Conservation (phyloP, 83 land plant genomes). For the Picea abies region DNA sequence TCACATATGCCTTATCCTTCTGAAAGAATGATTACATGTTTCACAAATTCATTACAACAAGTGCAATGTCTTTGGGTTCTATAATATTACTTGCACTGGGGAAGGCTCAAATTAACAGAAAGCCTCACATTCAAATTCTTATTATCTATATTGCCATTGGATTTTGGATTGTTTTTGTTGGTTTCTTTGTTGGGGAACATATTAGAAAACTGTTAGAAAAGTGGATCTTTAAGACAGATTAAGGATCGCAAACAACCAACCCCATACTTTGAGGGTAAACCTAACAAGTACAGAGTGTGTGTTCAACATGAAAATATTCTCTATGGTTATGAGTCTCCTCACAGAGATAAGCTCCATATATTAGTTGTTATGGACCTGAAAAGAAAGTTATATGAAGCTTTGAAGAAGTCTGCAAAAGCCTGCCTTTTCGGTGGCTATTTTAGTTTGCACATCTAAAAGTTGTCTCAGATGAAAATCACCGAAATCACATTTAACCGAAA, state of each 20-base stretch:
- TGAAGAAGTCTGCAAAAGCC: too few species aligned
- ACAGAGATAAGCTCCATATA: too few species aligned
- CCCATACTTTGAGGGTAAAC: too few species aligned
- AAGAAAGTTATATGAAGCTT: too few species aligned
- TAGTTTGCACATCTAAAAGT: too few species aligned
- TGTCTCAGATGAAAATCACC: too few species aligned
- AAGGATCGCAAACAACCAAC: background rate
- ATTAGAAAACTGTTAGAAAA: conserved; percentile 38
- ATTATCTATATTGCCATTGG: conserved; percentile 29
- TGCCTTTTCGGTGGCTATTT: too few species aligned
- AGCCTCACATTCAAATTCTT: conserved; percentile 32
- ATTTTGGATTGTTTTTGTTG: conserved; percentile 26
- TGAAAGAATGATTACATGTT: conserved; percentile 35
- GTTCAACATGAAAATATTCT: too few species aligned
- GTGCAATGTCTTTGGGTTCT: conserved; percentile 41
- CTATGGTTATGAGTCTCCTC: too few species aligned
- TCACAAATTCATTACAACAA: conserved; percentile 43
- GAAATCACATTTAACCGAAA: too few species aligned
- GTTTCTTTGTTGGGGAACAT: conserved; percentile 46
- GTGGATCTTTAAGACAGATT: conserved; percentile 15
- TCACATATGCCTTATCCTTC: conserved; percentile 65
- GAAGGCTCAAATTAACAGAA: conserved; percentile 34
- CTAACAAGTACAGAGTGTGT: too few species aligned
- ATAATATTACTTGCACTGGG: conserved; percentile 40
- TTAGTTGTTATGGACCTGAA: too few species aligned